Evolutionary conservation across 2,329 filamentous ascomycete genomes (phyloP).

Genomic region (Trichoderma harzianum): DNA sequence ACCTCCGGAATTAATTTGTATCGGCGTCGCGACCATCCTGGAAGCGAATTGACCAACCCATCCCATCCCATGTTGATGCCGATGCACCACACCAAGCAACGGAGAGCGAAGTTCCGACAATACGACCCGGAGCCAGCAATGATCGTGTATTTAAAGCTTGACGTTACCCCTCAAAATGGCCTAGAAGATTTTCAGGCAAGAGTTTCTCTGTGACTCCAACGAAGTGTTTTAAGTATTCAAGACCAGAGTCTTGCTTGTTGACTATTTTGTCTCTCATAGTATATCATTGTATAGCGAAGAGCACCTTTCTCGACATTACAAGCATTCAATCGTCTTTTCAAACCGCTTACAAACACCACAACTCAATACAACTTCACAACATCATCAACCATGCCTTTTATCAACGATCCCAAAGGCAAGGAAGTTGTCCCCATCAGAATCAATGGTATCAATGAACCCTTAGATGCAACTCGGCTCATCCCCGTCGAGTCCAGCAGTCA

Average conservation of each 20-base stretch:
- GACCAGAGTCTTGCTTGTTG: not conserved
- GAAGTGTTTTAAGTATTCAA: not conserved
- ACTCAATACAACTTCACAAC: not conserved
- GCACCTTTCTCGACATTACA: not conserved
- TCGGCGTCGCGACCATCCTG: not conserved
- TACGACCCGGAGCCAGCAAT: not conserved
- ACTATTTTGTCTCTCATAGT: not conserved
- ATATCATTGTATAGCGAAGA: not conserved
- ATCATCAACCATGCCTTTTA: not conserved
- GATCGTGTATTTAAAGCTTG: not conserved
- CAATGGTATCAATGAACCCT: not conserved
- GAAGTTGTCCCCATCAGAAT: conserved; percentile 10
- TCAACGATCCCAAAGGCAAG: conserved; percentile 13
- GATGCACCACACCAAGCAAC: not conserved
- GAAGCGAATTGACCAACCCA: not conserved
- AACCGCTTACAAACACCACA: not conserved
- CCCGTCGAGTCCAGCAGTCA: not conserved
- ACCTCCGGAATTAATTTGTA: not conserved
- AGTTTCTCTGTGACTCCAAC: not conserved
- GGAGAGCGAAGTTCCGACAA: not conserved
- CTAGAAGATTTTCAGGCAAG: not conserved
- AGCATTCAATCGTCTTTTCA: not conserved
- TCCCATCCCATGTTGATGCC: not conserved
- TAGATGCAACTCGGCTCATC: conserved; percentile 1
- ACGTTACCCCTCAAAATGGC: not conserved